Evolutionary conservation across 129 eudicot species (phyloP).

Genomic region (Helichrysum umbraculigerum): DNA sequence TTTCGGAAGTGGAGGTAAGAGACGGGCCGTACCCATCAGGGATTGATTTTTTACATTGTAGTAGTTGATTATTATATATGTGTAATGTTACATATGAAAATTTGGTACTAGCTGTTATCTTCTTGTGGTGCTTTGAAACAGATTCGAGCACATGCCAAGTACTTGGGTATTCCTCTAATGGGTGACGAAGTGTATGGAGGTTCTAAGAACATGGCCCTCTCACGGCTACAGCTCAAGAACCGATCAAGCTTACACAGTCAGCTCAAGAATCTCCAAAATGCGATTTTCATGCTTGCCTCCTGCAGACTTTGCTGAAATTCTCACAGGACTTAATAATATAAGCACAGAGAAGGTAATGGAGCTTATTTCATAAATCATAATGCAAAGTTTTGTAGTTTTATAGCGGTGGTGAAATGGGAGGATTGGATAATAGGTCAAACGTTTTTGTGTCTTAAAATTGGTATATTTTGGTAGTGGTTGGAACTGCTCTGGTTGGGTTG

Average conservation of each 20-base stretch:
- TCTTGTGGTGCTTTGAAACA: conserved; percentile 28
- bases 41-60: conserved; percentile 16
- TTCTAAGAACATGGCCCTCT: conserved; percentile 75
- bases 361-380: background rate
- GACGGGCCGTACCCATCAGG: conserved; percentile 99
- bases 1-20: conserved; percentile 94
- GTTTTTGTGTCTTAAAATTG: background rate
- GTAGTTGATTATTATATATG: background rate
- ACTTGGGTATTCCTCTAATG: conserved; percentile 77
- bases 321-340: conserved; percentile 62
- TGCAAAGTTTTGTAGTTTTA: background rate
- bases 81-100: background rate
- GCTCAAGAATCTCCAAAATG: conserved; percentile 57
- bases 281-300: conserved; percentile 83
- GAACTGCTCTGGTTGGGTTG: background rate
- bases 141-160: conserved; percentile 97
- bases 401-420: background rate
- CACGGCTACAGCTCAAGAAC: conserved; percentile 61
- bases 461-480: background rate
- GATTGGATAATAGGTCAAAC: background rate
- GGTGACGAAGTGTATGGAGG: conserved; percentile 98
- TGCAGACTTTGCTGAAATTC: conserved; percentile 72
- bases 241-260: conserved; percentile 47
- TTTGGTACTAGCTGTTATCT: background rate
- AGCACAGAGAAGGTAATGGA: conserved; percentile 51